Conservation (phyloP, 495 filamentous ascomycete species). For the Gamarada debralockiae region DNA sequence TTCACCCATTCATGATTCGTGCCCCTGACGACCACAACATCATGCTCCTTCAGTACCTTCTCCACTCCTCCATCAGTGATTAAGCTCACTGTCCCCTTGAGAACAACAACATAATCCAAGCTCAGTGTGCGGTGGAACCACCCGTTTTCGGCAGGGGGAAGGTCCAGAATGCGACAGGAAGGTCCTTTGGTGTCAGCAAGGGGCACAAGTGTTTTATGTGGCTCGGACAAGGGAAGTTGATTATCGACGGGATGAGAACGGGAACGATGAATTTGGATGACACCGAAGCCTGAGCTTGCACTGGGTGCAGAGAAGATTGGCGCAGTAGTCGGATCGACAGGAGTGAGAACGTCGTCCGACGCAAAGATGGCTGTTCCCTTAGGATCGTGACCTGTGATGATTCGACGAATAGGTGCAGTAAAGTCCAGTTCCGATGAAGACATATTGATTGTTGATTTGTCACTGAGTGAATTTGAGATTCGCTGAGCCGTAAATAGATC, state of each 20-base stretch:
- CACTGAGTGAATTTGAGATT: too few relatives aligned
- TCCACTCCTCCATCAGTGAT: not conserved
- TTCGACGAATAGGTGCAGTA: not conserved
- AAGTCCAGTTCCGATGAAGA: not conserved
- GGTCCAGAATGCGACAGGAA: not conserved
- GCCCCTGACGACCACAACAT: not conserved
- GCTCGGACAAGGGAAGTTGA: not conserved
- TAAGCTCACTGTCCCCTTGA: not conserved
- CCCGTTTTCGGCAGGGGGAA: not conserved
- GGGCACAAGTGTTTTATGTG: not conserved
- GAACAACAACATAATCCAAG: constrained; percentile 4
- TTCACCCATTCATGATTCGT: constrained; percentile 6
- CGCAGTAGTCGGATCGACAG: constrained; percentile 35
- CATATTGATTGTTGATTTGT: not conserved
- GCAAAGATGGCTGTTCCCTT: constrained; percentile 41
- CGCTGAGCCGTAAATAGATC: too few relatives aligned
- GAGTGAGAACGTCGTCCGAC: constrained; percentile 28
- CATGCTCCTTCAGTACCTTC: not conserved
- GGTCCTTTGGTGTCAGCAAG: constrained; percentile 1
- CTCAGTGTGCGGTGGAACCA: constrained; percentile 3
- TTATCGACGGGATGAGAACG: not conserved
- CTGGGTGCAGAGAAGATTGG: constrained; percentile 39
- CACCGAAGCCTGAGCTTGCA: constrained; percentile 28
- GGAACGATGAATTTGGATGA: not conserved
- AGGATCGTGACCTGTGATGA: constrained; percentile 5